Base-by-base conservation (phyloP, 345 rosid species). In the Hirschfeldia incana region DNA sequence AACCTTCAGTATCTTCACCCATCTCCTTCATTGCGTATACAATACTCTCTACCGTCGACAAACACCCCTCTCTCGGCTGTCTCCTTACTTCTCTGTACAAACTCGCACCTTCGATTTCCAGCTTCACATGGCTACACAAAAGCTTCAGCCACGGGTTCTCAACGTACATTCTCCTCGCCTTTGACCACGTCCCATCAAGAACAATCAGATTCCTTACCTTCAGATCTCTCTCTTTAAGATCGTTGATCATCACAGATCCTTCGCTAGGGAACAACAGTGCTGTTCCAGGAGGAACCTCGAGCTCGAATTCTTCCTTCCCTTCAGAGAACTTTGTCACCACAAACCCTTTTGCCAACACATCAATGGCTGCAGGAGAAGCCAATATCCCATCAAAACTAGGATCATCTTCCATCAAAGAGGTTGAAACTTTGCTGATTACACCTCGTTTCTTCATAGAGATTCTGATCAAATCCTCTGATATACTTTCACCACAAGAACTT, bases 141-240 rank as follows among this genome's bases (percentile, higher is more conserved):
- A 94, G 46, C 86, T 85, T 90, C 83, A 94, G 81, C 98, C 98
- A 92, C 12, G 97, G 97, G 66, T 91, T 88, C 87, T 94, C 98
- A 3, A 82, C 79, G 75, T 89, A 92, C 82, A 92, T 84, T 66
- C 94, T 88, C 76, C 81, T 88, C 0, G 97, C 98, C 85, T 94
- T 94, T 0, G 88, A 72, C 98, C 94, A 92, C 0, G 97, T 94
- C 72, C 97, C 98, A 57, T 94, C 97, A 65, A 94, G 83, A 71
- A 89, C 97, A 60, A 94, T 86, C 86, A 94, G 85, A 72, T 88
- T 92, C 85, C 79, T 88, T 60, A 87, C 85, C 68, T 87, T 77
- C 9, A 84, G 70, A 6, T 81, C 77, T 80, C 77, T 83, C 32
- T 67, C 87, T 74, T 77, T 70, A 44, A 92, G 83, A 49, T 82